These are phyloP conservation scores for Alternaria sp. DNA, from an alignment of 2,329 filamentous ascomycete species.

Conservation along the genomic window DNA sequence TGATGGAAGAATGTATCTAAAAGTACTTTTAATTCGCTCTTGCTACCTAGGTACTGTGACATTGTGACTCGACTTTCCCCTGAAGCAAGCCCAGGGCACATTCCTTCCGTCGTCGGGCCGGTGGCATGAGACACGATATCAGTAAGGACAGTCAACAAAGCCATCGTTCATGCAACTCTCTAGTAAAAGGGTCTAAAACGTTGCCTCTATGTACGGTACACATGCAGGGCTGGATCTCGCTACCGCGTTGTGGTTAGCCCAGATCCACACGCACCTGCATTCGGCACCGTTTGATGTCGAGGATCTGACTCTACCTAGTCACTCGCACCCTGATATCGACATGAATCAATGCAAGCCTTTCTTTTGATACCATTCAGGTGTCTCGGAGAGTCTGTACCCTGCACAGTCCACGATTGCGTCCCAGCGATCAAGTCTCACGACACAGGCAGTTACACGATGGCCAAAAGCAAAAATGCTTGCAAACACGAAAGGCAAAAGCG, in stretches of 20 bases:
- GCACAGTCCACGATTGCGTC: neutral
- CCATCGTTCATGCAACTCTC: neutral
- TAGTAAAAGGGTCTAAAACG: neutral
- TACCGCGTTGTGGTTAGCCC: neutral
- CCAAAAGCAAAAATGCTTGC: neutral
- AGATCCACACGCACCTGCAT: neutral
- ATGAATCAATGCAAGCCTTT: neutral
- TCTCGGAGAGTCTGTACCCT: neutral
- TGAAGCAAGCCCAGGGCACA: neutral
- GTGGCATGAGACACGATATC: neutral
- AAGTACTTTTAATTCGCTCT: neutral
- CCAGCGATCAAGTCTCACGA: neutral
- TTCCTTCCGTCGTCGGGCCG: neutral
- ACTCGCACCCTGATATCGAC: neutral
- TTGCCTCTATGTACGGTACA: neutral
- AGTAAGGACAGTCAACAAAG: neutral
- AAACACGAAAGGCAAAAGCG: neutral
- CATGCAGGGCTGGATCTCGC: neutral
- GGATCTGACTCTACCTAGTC: neutral
- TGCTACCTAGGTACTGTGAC: neutral
- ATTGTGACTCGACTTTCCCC: neutral
- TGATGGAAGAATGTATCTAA: neutral
- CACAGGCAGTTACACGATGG: neutral
- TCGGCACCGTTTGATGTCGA: neutral
- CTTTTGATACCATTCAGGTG: neutral